phyloP scores from a whole-genome alignment of 163 green algal species.

The Scenedesmus sp. region DNA sequence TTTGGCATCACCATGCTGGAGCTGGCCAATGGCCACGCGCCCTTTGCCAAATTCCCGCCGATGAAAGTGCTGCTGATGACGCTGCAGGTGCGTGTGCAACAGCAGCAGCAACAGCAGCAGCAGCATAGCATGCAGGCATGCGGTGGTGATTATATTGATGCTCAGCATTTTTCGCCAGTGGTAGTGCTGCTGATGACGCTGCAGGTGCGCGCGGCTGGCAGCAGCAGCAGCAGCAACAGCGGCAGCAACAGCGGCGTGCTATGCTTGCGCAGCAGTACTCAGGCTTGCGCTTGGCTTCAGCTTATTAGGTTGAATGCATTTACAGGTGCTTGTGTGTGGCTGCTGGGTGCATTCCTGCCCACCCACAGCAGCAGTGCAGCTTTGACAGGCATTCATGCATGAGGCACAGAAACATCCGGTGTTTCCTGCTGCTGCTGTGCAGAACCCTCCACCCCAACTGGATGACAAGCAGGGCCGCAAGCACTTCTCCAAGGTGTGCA shows the following conservation, averaged over 20 bases:
- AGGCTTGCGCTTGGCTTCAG: no score
- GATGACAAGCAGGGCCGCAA: constrained; percentile 80
- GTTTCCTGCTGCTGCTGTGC: constrained; percentile 53
- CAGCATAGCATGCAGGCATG: not conserved
- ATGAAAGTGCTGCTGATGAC: constrained; percentile 85
- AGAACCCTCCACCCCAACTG: constrained; percentile 94
- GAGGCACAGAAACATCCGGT: not conserved
- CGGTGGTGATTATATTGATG: no score
- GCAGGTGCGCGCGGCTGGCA: no score
- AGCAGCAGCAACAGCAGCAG: not conserved
- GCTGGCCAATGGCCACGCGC: constrained; percentile 86
- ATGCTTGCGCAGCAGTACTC: no score
- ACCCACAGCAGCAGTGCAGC: not conserved
- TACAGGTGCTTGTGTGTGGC: no score
- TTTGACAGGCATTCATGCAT: not conserved
- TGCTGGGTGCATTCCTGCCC: not conserved
- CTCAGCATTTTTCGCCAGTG: no score
- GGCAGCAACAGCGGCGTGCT: no score
- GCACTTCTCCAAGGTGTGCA: constrained; percentile 86
- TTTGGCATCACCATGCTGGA: constrained; percentile 94
- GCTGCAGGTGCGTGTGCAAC: constrained; percentile 49
- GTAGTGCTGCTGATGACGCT: no score
- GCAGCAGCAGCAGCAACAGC: no score
- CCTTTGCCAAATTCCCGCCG: constrained; percentile 83
- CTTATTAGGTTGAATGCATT: no score